Base-by-base conservation (phyloP, 768 basidiomycete genomes). In the Suillus americanus region DNA sequence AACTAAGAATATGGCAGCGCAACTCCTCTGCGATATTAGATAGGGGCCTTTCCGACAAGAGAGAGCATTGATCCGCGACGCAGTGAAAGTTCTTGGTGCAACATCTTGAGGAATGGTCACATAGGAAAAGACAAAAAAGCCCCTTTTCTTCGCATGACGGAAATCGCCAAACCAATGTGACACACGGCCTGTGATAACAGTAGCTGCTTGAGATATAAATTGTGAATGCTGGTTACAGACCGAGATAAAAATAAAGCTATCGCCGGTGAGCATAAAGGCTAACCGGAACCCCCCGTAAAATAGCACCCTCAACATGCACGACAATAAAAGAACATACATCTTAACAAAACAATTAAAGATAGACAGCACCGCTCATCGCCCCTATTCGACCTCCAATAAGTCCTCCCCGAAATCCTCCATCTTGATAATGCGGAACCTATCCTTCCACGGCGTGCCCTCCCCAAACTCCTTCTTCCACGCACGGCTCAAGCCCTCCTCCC, bases 401-500 rank as follows among this genome's bases (percentile, higher is more conserved):
- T 84, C 83, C 20, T 75, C 80, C 8, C 85, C 87, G 71, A 89
- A 90, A 73, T 86, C 86, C 68, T 90, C 89, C 83, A 90, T 83
- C 60, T 80, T 83, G 67, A 90, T 81, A 28, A 90, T 81, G 61
- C 77, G 79, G 70, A 89, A 89, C 71, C 69, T 71, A 40, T 79
- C 77, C 61, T 69, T 73, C 69, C 71, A 73, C 77, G 66, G 74
- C 68, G 79, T 83, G 3, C 79, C 80, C 37, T 82, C 82, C 1
- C 89, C 89, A 76, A 91, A 92, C 74, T 89, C 86, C 59, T 85
- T 80, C 75, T 81, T 85, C 92, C 92, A 95, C 25, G 89, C 82
- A 28, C 86, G 83, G 74, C 93, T 94, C 65, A 94, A 74, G 2
- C 92, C 90, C 55, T 89, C 88, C 72, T 92, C 90, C 90, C 95